Percentiles rank a stretch among this genome's conserved stretches.
These are phyloP conservation scores for Colletotrichum siamense DNA, from an alignment of 2,329 filamentous ascomycete genomes.

Conservation along the genomic window DNA sequence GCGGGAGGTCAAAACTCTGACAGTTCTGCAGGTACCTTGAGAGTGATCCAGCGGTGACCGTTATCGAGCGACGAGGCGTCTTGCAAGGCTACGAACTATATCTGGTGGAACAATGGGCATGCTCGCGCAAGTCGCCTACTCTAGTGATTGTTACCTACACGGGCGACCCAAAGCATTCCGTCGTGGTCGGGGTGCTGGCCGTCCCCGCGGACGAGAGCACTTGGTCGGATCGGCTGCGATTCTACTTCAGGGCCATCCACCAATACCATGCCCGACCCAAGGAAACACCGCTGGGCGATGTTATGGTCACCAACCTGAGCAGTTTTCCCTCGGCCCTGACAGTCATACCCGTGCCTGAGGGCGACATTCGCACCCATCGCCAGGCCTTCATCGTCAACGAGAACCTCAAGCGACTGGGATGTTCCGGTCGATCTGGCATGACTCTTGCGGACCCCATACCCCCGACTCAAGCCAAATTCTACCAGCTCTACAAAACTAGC, in stretches of 20 bases:
- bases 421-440: conserved; percentile 87
- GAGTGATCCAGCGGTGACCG: conserved; percentile 77
- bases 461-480: conserved; percentile 89
- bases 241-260: conserved; percentile 87
- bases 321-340: conserved; percentile 91
- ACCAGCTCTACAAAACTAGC: conserved; percentile 86
- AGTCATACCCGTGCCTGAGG: conserved; percentile 88
- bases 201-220: conserved; percentile 79
- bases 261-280: conserved; percentile 85
- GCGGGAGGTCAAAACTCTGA: no score
- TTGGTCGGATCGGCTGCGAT: conserved; percentile 80
- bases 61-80: conserved; percentile 73
- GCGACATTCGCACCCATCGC: conserved; percentile 80
- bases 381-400: conserved; percentile 93
- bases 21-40: conserved; percentile 72
- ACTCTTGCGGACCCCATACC: conserved; percentile 78
- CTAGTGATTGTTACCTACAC: conserved; percentile 94
- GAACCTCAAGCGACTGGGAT: conserved; percentile 88
- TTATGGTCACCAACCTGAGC: conserved; percentile 95
- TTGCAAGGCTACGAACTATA: conserved; percentile 91
- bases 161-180: conserved; percentile 78
- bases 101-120: conserved; percentile 97
- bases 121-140: conserved; percentile 87
- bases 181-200: conserved; percentile 81
- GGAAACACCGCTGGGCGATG: conserved; percentile 79